phyloP scores from a whole-genome alignment of 2,329 filamentous ascomycete species.

The Coniella vitis region DNA sequence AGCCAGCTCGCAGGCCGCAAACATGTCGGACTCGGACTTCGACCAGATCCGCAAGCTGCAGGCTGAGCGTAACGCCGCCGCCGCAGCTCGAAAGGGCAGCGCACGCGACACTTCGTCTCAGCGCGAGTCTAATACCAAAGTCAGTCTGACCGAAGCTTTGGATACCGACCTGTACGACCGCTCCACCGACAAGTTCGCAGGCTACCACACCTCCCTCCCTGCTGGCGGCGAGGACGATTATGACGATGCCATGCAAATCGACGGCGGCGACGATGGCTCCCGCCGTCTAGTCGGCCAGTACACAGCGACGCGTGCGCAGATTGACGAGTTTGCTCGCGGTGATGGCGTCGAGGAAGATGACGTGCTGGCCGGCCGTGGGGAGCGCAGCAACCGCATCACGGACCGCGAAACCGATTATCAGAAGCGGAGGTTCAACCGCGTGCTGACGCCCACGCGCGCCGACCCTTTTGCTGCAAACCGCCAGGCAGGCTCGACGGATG shows the following conservation, averaged over 20 bases:
- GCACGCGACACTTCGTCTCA: slow-evolving; percentile 70
- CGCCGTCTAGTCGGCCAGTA: slow-evolving; percentile 88
- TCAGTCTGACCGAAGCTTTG: slow-evolving; percentile 81
- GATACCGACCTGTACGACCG: slow-evolving; percentile 83
- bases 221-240: slow-evolving; percentile 70
- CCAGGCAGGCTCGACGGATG: slow-evolving; percentile 53
- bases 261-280: slow-evolving; percentile 63
- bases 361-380: slow-evolving; percentile 70
- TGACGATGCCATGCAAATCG: slow-evolving; percentile 73
- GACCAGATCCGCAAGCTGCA: slow-evolving; percentile 82
- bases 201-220: slow-evolving; percentile 86
- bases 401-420: slow-evolving; percentile 97
- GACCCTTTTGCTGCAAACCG: slow-evolving; percentile 78
- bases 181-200: slow-evolving; percentile 73
- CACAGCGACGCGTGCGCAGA: slow-evolving; percentile 83
- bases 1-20: slow-evolving; percentile 23
- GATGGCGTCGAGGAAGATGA: slow-evolving; percentile 87
- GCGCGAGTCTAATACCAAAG: slow-evolving; percentile 80
- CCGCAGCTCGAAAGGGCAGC: slow-evolving; percentile 73
- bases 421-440: slow-evolving; percentile 86
- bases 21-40: slow-evolving; percentile 75
- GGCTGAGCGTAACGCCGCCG: slow-evolving; percentile 81
- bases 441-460: slow-evolving; percentile 75
- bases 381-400: slow-evolving; percentile 84
- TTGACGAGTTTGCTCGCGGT: slow-evolving; percentile 87